These are phyloP conservation scores for Russula compacta DNA, from an alignment of 768 basidiomycete genomes.

Conservation along the genomic window DNA sequence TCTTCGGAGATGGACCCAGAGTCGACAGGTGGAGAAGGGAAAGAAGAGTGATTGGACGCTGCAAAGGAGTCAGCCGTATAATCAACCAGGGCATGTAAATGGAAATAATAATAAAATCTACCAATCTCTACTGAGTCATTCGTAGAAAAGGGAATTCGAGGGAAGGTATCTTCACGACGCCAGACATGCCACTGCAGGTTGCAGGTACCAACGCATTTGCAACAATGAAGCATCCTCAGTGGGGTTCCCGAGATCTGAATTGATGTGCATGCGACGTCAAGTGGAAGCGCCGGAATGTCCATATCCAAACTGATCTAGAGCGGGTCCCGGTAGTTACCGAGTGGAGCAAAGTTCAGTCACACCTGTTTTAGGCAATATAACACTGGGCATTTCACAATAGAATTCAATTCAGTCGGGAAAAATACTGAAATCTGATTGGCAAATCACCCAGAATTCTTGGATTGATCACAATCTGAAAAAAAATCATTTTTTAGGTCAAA, in stretches of 20 bases:
- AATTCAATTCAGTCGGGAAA: no score
- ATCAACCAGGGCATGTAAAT: constrained; percentile 35
- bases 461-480: no score
- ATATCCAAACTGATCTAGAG: constrained; percentile 60
- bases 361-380: constrained; percentile 88
- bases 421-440: no score
- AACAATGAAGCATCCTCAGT: constrained; percentile 49
- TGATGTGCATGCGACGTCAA: constrained; percentile 38
- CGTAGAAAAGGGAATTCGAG: not conserved
- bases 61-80: constrained; percentile 61
- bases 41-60: constrained; percentile 54
- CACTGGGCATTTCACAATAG: no score
- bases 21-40: constrained; percentile 35
- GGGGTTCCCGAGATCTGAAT: constrained; percentile 48
- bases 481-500: no score
- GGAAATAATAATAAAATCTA: no score
- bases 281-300: constrained; percentile 54
- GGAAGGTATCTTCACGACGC: constrained; percentile 47
- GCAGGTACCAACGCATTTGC: constrained; percentile 70
- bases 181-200: constrained; percentile 59
- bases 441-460: no score
- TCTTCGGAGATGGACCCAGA: constrained; percentile 25
- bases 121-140: not conserved
- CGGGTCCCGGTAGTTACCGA: no score
- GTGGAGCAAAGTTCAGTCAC: constrained; percentile 66